A percentile compares a stretch with the other conserved stretches of the same genome.
Conservation (phyloP, 768 basidiomycete species). For the Dendrothele bispora region DNA sequence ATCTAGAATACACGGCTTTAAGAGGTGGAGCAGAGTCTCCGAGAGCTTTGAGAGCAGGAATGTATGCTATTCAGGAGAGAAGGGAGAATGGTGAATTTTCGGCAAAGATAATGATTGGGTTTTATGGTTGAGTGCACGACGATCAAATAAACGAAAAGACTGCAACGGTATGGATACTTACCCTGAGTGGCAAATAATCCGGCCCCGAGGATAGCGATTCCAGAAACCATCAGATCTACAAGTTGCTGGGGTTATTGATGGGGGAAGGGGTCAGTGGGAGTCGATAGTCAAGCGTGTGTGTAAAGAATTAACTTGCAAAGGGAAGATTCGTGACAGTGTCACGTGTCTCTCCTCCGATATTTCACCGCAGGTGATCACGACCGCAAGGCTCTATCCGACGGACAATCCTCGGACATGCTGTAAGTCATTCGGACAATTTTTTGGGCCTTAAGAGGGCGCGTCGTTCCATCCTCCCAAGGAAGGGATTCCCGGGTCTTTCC, state of each 20-base stretch:
- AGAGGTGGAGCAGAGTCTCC: conserved; percentile 42
- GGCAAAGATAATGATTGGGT: conserved; percentile 6
- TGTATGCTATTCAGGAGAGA: conserved; percentile 54
- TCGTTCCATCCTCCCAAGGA: conserved; percentile 5
- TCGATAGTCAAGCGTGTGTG: neutral
- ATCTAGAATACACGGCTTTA: conserved; percentile 81
- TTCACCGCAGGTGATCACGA: conserved; percentile 23
- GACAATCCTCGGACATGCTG: conserved; percentile 47
- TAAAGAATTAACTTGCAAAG: neutral
- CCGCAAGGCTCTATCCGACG: neutral
- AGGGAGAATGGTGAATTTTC: conserved; percentile 17
- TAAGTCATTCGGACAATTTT: conserved; percentile 39
- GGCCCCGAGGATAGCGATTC: conserved; percentile 78
- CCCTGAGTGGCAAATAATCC: conserved; percentile 80
- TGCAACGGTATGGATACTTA: too few relatives aligned
- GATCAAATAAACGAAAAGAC: too few relatives aligned
- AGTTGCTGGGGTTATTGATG: neutral
- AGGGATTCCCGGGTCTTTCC: too few relatives aligned
- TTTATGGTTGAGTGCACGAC: too few relatives aligned
- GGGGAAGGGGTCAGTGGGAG: neutral
- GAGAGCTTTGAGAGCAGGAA: conserved; percentile 69
- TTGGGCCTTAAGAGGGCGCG: conserved; percentile 39
- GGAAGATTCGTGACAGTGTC: neutral
- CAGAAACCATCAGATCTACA: conserved; percentile 24
- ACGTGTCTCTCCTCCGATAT: neutral